Base-by-base conservation (phyloP, 208 protist species). In the Porcisia deanei region DNA sequence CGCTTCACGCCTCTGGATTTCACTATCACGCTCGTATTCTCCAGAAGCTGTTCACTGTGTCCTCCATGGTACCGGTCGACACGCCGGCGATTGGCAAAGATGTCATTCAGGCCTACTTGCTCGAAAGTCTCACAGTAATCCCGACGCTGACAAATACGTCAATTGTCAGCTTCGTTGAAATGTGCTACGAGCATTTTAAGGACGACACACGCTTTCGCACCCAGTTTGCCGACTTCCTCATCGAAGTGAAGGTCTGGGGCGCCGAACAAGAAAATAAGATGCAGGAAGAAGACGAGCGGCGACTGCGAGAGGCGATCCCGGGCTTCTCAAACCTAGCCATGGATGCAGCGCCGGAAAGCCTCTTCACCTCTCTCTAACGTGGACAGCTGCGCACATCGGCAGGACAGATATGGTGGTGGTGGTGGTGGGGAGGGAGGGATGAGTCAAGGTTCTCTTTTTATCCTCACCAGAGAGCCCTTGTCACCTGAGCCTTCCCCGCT, bases 241-340 rank as follows among this genome's bases (percentile, higher is more conserved):
- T 97, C 65, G 93, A 97, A 71, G 85, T 92, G 66, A 72, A 88
- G 52, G 87, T 97, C 30, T 97, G 93, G 91, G 93, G 91, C 41
- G 93, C 91, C 9, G 93, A 97, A 74, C 83, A 95, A 78, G 93
- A 97, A 78, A 93, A 94, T 73, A 80, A 75, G 58, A 68, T 97
- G 85, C 86, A 91, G 63, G 75, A 85, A 57, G 84, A 91, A 66
- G 89, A 97, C 43, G 87, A 91, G 72, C 87, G 83, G 49, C 82
- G 79, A 16, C 52, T 74, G 39, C 82, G 80, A 10, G 89, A 89
- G 75, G 81, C 78, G 39, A 89, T 91, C 60, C 89, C 89, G 4
- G 85, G 87, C 9, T 89, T 91, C 73, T 71, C 88, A 16, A 73
- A 45, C 61, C 71, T 84, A 14, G 37, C 53, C 41, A 70, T 75